Evolutionary conservation across 2,329 filamentous ascomycete species (phyloP).

Genomic region (Trichophyton simii): DNA sequence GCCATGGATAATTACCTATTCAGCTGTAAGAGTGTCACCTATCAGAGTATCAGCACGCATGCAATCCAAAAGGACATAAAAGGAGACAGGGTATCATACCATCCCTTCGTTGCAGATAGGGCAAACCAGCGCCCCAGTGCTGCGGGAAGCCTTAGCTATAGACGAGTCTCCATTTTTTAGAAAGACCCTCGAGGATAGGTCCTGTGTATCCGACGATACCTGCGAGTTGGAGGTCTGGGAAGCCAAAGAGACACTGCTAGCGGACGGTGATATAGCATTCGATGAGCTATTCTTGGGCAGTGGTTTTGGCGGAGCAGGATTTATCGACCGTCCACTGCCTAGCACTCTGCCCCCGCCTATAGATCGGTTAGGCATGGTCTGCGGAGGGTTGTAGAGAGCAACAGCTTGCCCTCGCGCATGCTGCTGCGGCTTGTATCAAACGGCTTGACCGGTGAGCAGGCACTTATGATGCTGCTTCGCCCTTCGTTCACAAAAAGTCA

Average conservation of each 20-base stretch:
- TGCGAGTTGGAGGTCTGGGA: constrained; percentile 64
- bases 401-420: neutral
- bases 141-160: constrained; percentile 35
- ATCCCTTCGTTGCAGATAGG: constrained; percentile 99
- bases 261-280: constrained; percentile 47
- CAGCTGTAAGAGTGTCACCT: constrained; percentile 85
- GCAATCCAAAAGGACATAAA: neutral
- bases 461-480: neutral
- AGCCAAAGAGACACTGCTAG: constrained; percentile 64
- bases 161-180: constrained; percentile 44
- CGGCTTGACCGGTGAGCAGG: neutral
- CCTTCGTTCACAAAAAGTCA: neutral
- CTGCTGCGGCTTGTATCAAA: neutral
- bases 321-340: constrained; percentile 72
- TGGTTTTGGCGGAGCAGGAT: constrained; percentile 44
- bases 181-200: constrained; percentile 70
- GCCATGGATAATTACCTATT: constrained; percentile 47
- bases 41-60: constrained; percentile 8
- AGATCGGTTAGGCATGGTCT: constrained; percentile 65
- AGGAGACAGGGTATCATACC: constrained; percentile 42
- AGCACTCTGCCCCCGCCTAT: constrained; percentile 86
- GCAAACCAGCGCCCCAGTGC: constrained; percentile 60
- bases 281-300: constrained; percentile 30
- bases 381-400: constrained; percentile 6
- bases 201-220: constrained; percentile 58